Evolutionary conservation across 2,329 filamentous ascomycete genomes (phyloP).

Genomic region (Cladorrhinum sp.): DNA sequence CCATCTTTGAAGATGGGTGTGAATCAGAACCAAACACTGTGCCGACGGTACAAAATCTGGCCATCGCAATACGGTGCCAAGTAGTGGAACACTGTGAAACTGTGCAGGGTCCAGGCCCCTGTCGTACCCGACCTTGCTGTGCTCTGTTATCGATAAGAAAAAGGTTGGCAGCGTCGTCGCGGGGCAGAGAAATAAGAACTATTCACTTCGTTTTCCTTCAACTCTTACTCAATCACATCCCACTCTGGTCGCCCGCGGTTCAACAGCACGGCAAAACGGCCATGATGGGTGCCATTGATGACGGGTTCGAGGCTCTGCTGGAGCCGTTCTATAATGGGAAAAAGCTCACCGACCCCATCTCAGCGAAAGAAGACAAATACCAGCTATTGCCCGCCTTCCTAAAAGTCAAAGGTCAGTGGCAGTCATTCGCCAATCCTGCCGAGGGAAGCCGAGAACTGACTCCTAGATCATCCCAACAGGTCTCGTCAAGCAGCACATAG

Average conservation of each 20-base stretch:
- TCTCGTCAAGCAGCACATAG: slow-evolving; percentile 62
- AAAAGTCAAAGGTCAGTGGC: slow-evolving; percentile 75
- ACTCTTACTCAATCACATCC: neutral
- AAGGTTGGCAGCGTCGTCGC: slow-evolving; percentile 8
- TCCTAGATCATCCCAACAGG: neutral
- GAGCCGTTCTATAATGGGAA: slow-evolving; percentile 68
- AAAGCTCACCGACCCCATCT: slow-evolving; percentile 63
- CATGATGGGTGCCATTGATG: slow-evolving; percentile 55
- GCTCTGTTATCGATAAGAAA: slow-evolving; percentile 17
- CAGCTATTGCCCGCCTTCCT: slow-evolving; percentile 95
- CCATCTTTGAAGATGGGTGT: no score
- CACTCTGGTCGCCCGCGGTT: slow-evolving; percentile 13
- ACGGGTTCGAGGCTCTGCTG: slow-evolving; percentile 64
- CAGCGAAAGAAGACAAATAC: slow-evolving; percentile 81
- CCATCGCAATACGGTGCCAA: neutral
- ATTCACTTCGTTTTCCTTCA: slow-evolving; percentile 1
- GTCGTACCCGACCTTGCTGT: slow-evolving; percentile 19
- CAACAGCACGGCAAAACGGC: slow-evolving; percentile 13
- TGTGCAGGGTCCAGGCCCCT: neutral
- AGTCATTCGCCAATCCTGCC: neutral
- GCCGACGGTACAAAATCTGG: neutral
- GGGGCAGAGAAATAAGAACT: slow-evolving; percentile 24
- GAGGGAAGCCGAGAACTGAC: slow-evolving; percentile 26
- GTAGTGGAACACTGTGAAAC: neutral
- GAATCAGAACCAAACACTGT: no score